Base-by-base conservation (phyloP, 2,329 filamentous ascomycete genomes). In the Lachnellula cervina region DNA sequence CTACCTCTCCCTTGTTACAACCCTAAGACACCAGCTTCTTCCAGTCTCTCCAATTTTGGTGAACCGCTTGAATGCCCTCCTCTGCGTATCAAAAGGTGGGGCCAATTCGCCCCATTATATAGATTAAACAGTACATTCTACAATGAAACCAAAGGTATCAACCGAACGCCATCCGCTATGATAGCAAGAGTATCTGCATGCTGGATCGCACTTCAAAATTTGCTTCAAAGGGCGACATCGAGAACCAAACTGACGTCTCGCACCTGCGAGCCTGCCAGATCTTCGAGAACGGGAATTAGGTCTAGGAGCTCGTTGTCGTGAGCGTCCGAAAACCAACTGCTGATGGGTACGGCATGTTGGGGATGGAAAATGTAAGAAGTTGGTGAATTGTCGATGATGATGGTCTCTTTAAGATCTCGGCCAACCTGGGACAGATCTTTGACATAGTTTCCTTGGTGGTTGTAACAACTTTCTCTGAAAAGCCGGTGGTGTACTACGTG, bases 341-440 rank as follows among this genome's bases (percentile, higher is more conserved):
- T 97, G 76, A 99, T 99, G 25, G 94, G 94, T 49, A 99, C 93
- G 59, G 94, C 94, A 72, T 99, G 94, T 77, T 99, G 93, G 23
- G 94, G 94, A 71, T 99, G 94, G 81, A 99, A 99, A 68, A 99
- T 97, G 77, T 99, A 99, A 13, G 93, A 97, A 4, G 94, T 99
- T 2, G 94, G 94, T 47, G 94, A 97, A 75, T 99, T 99, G 77
- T 99, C 94, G 69, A 99, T 99, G 72, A 99, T 99, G 71, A 99
- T 99, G 19, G 93, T 99, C 70, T 99, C 93, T 73, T 90, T 90
- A 55, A 99, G 83, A 71, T 97, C 92, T 63, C 94, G 88, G 51
- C 94, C 94, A 56, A 99, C 88, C 79, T 97, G 94, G 47, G 94
- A 97, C 54, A 99, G 82, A 71, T 99, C 94, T 82, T 99, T 99